Base-by-base conservation (phyloP, 352 stramenopile genomes). In the Phytophthora macrochlamydospora region DNA sequence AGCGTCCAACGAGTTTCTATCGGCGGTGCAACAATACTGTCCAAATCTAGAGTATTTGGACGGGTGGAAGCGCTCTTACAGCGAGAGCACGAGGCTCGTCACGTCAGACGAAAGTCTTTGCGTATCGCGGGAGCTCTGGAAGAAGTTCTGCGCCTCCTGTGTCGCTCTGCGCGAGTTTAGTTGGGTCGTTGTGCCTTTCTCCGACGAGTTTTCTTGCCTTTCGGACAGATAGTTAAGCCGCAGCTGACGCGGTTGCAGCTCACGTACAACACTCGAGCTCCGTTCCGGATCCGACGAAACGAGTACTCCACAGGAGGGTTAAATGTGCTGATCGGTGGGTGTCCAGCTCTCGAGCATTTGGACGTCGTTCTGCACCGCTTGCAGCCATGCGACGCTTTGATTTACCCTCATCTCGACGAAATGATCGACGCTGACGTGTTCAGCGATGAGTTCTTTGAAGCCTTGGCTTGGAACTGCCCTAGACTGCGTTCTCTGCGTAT, bases 131-230 rank as follows among this genome's bases (percentile, higher is more conserved):
- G 60, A 73, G 28, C 61, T 81, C 2, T 89, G 80, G 80, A 73
- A 65, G 5, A 42, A 32, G 2, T 91, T 89, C 50, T 87, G 80
- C 40, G 51, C 59, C 7, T 64, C 59, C 3, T 89, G 83, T 31
- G 52, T 63, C 14, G 38, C 54, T 0, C 51, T 91, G 48, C 68
- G 78, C 7, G 83, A 89, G 60, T 86, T 91, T 62, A 87, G 83
- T 52, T 91, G 83, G 83, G 73, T 84, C n/a, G 66, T 89, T 13
- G 67, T 91, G 42, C 83, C 83, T 0, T 91, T 89, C 51, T 76
- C 79, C 1, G 80, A 91, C 59, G 75, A 79, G 54, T 91, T 89
- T 91, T 91, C 52, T 56, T 78, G 3, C 72, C 78, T 13, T 91
- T 89, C 51, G 75, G 74, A 7, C 66, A 75, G 1, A 69, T 56